Evolutionary conservation across 139 green algal genomes (phyloP).

Genomic region (Ettlia oleoabundans): DNA sequence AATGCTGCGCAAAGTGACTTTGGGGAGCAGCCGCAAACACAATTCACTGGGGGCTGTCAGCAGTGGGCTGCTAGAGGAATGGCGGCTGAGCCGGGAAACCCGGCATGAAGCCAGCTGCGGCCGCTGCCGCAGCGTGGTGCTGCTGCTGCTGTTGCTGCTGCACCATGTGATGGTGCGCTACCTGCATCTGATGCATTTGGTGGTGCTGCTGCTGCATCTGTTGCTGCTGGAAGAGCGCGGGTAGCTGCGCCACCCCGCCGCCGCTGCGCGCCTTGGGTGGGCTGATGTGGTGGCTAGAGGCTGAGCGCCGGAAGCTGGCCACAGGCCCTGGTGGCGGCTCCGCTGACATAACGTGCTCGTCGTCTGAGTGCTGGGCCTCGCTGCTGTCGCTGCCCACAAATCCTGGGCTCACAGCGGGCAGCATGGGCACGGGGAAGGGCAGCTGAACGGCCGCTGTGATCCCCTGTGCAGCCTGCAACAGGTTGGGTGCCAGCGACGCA

Average conservation of each 20-base stretch:
- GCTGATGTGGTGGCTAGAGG: conserved; percentile 11
- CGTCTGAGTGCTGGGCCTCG: background rate
- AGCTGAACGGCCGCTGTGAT: conserved; percentile 18
- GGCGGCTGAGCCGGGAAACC: background rate
- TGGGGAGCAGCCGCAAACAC: too few species aligned
- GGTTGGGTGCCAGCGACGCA: too few species aligned
- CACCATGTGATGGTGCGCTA: background rate
- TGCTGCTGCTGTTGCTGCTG: conserved; percentile 26
- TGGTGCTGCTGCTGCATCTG: conserved; percentile 4
- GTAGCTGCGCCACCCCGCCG: background rate
- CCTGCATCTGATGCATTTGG: background rate
- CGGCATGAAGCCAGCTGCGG: conserved; percentile 8
- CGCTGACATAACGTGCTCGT: conserved; percentile 20
- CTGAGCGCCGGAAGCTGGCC: conserved; percentile 1
- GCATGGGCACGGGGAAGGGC: conserved; percentile 20
- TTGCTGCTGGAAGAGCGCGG: conserved; percentile 20
- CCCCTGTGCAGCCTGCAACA: conserved; percentile 19
- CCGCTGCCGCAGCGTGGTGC: background rate
- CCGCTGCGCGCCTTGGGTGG: conserved; percentile 2
- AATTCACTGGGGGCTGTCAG: too few species aligned
- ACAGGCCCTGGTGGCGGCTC: background rate
- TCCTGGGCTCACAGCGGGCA: too few species aligned
- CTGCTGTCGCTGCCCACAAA: background rate
- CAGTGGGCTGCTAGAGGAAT: background rate
- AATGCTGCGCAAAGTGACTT: too few species aligned